Percentiles rank a stretch among this genome's conserved stretches.
These are phyloP conservation scores for Rhynchospora breviuscula DNA, from an alignment of 176 grass and related monocot genomes.

Conservation along the genomic window DNA sequence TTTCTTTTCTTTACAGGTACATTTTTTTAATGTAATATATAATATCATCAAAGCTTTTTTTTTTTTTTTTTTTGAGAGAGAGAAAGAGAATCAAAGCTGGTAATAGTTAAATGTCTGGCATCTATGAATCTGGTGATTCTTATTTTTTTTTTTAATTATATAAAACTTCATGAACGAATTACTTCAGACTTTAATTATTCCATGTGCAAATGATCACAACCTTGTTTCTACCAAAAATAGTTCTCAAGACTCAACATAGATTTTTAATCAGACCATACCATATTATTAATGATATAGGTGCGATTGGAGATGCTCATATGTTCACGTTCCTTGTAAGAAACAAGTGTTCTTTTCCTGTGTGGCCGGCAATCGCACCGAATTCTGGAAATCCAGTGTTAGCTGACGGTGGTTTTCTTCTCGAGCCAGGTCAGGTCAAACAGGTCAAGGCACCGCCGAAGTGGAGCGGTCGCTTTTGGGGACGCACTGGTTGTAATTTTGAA, in stretches of 20 bases:
- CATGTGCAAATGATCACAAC: not conserved
- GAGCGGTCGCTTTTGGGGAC: slow-evolving; percentile 80
- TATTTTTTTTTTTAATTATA: not conserved
- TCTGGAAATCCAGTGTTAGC: slow-evolving; percentile 54
- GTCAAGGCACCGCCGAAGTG: slow-evolving; percentile 52
- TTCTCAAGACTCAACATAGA: not conserved
- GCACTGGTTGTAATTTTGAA: slow-evolving; percentile 63
- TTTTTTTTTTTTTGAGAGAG: too few relatives aligned
- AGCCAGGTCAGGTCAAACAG: slow-evolving; percentile 33
- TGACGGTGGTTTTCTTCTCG: slow-evolving; percentile 64
- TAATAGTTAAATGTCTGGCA: not conserved
- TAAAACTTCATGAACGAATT: not conserved
- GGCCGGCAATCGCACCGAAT: slow-evolving; percentile 75
- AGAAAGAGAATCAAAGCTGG: too few relatives aligned
- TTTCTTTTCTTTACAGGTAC: slow-evolving; percentile 1
- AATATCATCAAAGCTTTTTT: not conserved
- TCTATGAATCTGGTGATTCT: not conserved
- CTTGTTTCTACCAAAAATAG: not conserved
- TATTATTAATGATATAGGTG: not conserved
- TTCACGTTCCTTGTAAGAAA: slow-evolving; percentile 58
- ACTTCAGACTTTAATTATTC: not conserved
- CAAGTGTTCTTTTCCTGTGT: slow-evolving; percentile 73
- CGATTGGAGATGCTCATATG: not conserved
- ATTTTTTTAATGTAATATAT: not conserved
- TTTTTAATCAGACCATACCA: not conserved